Percentiles rank a stretch among this genome's conserved stretches.
Evolutionary conservation across 2,329 filamentous ascomycete genomes (phyloP).

Genomic region (Epichloe elymi): DNA sequence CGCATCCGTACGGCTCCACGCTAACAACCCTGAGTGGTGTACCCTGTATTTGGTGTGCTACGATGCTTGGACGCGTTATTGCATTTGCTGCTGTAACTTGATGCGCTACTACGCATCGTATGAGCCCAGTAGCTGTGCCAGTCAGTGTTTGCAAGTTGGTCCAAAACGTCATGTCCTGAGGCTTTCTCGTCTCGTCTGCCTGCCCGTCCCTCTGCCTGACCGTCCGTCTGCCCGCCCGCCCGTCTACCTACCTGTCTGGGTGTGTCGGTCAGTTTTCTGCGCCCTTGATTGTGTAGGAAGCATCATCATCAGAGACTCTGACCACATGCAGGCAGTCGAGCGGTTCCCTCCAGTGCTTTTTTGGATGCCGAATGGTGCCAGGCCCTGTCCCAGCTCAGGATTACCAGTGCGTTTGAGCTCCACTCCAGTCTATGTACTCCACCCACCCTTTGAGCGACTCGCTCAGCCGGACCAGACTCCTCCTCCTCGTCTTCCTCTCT

Average conservation of each 20-base stretch:
- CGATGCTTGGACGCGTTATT: not conserved
- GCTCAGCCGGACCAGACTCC: constrained; percentile 4
- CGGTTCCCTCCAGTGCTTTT: not conserved
- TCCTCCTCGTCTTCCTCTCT: constrained; percentile 8
- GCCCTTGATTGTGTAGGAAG: too few species aligned
- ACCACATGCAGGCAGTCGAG: too few species aligned
- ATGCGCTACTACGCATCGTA: not conserved
- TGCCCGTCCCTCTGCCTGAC: too few species aligned
- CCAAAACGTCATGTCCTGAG: not conserved
- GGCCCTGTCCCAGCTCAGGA: not conserved
- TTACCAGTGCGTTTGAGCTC: not conserved
- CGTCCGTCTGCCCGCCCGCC: too few species aligned
- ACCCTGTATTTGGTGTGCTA: not conserved
- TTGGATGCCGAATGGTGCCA: not conserved
- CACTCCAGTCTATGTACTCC: constrained; percentile 2
- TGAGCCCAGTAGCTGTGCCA: not conserved
- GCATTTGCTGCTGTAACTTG: not conserved
- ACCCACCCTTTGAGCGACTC: constrained; percentile 3
- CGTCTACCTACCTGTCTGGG: not conserved
- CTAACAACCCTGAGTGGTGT: not conserved
- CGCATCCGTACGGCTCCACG: not conserved
- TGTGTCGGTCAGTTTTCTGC: not conserved
- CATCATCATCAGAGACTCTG: too few species aligned
- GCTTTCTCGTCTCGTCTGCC: too few species aligned
- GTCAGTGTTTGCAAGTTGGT: not conserved